phyloP scores from a whole-genome alignment of 345 rosid species.

The Pistacia integerrima region DNA sequence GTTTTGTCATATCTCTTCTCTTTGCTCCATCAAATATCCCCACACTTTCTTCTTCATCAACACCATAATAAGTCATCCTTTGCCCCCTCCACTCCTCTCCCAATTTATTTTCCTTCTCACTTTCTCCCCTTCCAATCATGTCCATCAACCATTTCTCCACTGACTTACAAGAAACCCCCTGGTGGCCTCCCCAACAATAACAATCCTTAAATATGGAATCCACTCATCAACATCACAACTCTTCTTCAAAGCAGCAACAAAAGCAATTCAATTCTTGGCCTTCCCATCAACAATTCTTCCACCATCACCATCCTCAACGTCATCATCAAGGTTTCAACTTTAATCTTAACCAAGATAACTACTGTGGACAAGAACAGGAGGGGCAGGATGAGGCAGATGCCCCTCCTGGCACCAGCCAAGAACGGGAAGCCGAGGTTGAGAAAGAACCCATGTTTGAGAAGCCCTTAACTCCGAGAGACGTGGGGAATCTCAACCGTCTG shows the following conservation, averaged over 20 bases:
- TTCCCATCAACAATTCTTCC: constrained; percentile 11
- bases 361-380: too few species aligned
- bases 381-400: too few species aligned
- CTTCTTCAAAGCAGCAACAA: constrained; percentile 11
- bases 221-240: background rate
- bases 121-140: constrained; percentile 35
- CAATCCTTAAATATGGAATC: constrained; percentile 29
- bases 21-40: constrained; percentile 26
- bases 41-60: constrained; percentile 42
- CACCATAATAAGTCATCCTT: constrained; percentile 28
- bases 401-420: background rate
- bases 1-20: constrained; percentile 15
- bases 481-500: constrained; percentile 86
- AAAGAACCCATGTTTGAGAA: constrained; percentile 75
- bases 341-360: constrained; percentile 29
- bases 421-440: constrained; percentile 1
- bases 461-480: constrained; percentile 85
- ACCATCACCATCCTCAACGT: constrained; percentile 23
- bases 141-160: constrained; percentile 50
- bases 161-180: constrained; percentile 40
- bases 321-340: constrained; percentile 18
- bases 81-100: background rate
- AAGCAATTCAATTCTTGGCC: constrained; percentile 19
- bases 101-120: background rate
- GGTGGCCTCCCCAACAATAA: constrained; percentile 46